Evolutionary conservation across 352 stramenopile genomes (phyloP), one percentile per base, ranked within the genome.

Genomic region (Globisporangium nagaii): DNA sequence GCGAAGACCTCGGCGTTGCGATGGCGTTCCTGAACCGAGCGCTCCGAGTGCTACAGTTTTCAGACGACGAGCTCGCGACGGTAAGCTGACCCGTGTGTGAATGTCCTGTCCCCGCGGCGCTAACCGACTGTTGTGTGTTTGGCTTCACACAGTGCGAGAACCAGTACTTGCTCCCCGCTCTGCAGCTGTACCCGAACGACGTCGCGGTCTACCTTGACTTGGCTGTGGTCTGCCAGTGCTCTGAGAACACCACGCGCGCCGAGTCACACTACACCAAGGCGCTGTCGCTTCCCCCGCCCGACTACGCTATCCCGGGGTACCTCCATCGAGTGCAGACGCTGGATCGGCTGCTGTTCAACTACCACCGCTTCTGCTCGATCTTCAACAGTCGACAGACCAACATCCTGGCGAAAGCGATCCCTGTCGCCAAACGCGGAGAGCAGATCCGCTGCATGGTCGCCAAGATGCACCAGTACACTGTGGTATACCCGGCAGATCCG

Each of bases 361-460:
- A 86, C 41, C 75, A 90, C 40, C 76, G 74, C 10, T 90, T 88
- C 58, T 81, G 73, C 47, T 86, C 76, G 6, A 53, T 90, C 10
- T 90, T 86, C 36, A 79, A 83, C 53, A 75, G 69, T 11, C 58
- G 65, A 13, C 70, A 82, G 61, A 58, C 71, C 0, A 85, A 81
- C 27, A 63, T 88, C 0, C 45, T 88, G 11, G 46, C 56, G 0
- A 86, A 88, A 52, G 57, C 61, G 0, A 20, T 90, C 3, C 35
- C 60, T 12, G 73, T 82, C 19, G 61, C 71, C 1, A 88, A 86
- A 53, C 66, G 70, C 20, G 68, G 73, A n/a, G 76, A 76, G 34
- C 74, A 75, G 48, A 53, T 84, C 2, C 65, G 67, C 12, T 24
- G 86, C 15, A 72, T 84, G 62, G 76, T 90, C 20, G 57, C 71